Percentiles rank a stretch among this genome's conserved stretches.
These are phyloP conservation scores for Fusarium sp. DNA, from an alignment of 2,329 filamentous ascomycete species.

Conservation along the genomic window DNA sequence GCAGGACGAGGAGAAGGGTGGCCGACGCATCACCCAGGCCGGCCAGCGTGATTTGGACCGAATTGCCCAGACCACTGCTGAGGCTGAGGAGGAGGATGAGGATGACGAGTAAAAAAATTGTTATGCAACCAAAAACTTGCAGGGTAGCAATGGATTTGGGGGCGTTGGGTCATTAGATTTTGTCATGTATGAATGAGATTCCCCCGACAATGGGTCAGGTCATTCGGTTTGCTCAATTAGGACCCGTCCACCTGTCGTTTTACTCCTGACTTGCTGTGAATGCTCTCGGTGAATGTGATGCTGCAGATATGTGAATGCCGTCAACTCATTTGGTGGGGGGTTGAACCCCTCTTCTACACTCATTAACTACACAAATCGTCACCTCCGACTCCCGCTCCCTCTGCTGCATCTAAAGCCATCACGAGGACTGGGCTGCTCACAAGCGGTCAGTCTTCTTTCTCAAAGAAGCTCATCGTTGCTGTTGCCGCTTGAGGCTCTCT, in stretches of 20 bases:
- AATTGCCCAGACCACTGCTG: conserved; percentile 84
- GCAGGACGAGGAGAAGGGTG: conserved; percentile 98
- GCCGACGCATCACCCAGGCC: conserved; percentile 96
- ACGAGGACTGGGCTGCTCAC: neutral
- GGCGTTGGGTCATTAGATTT: conserved; percentile 58
- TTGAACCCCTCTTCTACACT: neutral
- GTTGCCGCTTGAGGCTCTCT: neutral
- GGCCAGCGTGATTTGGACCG: conserved; percentile 99
- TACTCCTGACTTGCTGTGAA: conserved; percentile 8
- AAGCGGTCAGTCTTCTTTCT: neutral
- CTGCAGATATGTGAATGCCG: neutral
- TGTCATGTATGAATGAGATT: conserved; percentile 57
- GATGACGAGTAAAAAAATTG: conserved; percentile 72
- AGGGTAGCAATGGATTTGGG: conserved; percentile 50
- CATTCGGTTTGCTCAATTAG: conserved; percentile 52
- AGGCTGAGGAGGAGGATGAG: conserved; percentile 76
- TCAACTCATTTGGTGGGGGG: neutral
- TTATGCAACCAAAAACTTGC: conserved; percentile 19
- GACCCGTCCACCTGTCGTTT: conserved; percentile 47
- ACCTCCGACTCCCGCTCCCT: neutral
- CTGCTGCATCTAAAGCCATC: neutral
- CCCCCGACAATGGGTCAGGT: conserved; percentile 52
- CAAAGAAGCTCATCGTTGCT: neutral
- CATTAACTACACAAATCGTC: neutral
- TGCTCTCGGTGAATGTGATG: conserved; percentile 25